Evolutionary conservation across 371 early-diverging fungal genomes (phyloP), one percentile per base, ranked within the genome.

Genomic region (Apophysomyces elegans): DNA sequence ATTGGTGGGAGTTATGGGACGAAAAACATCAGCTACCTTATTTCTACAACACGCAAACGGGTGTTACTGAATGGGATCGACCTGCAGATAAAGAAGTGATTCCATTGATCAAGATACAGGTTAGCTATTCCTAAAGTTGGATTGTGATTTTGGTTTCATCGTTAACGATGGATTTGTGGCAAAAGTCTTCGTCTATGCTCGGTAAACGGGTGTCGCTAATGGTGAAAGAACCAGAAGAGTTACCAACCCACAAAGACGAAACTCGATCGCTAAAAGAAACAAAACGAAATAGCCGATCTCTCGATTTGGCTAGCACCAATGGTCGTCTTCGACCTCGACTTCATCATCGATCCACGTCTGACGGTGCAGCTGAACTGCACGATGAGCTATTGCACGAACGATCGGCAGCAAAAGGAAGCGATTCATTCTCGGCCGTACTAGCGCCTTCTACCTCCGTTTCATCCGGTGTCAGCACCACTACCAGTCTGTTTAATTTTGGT

Each of bases 1-100:
- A 96, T 68, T 98, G 96, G 95, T 96, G 96, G 96, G 95, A 96
- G 79, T 84, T 97, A 41, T 89, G 89, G 70, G 96, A 97, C 75
- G 92, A 95, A 38, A 81, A 85, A 46, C 86, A 92, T 62, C 86
- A 90, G 47, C 74, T 92, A 46, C 89, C 89, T 6, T 97, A 96
- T 76, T 96, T 93, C 74, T 96, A 95, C 82, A 91, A 95, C 77
- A 89, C 95, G 5, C 78, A 79, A 59, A 91, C 94, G 0, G 88
- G 89, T 32, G 78, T 88, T 59, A 95, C 96, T 11, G 94, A 93
- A 70, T 98, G 98, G 98, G 71, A 84, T 45, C 79, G 86, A 58
- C 98, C 98, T 35, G 79, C 78, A 9, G 71, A 75, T 56, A 89
- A 91, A 37, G 78, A 81, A 21, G 83, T 96, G 21, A 88, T 96